phyloP scores from a whole-genome alignment of 176 grass and related monocot species.

The Bothriochloa decipiens region DNA sequence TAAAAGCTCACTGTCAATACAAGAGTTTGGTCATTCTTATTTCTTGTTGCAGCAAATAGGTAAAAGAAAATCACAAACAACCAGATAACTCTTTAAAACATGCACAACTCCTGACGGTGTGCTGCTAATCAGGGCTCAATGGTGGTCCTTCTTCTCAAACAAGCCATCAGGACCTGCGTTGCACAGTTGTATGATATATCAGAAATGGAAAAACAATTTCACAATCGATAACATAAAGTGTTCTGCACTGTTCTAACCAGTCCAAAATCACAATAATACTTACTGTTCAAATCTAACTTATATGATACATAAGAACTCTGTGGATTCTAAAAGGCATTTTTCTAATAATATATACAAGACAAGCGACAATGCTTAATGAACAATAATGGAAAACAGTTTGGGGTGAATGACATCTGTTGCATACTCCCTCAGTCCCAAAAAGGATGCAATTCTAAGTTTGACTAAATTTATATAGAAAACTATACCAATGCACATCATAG shows the following conservation, averaged over 20 bases:
- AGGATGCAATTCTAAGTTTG: background rate
- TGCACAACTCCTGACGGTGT: slow-evolving; percentile 16
- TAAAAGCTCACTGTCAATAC: slow-evolving; percentile 39
- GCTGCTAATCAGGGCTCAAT: slow-evolving; percentile 48
- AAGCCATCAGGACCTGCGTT: slow-evolving; percentile 71
- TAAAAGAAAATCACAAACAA: slow-evolving; percentile 48
- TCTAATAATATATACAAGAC: background rate
- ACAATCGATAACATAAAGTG: background rate
- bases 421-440: background rate
- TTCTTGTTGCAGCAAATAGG: slow-evolving; percentile 52
- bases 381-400: background rate
- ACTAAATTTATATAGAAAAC: background rate
- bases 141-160: slow-evolving; percentile 73
- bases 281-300: background rate
- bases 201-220: slow-evolving; percentile 12
- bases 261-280: background rate
- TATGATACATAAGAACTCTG: background rate
- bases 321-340: background rate
- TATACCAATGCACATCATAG: background rate
- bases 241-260: background rate
- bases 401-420: background rate
- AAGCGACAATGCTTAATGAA: background rate
- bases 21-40: slow-evolving; percentile 50
- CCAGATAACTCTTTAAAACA: slow-evolving; percentile 35
- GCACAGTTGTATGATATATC: slow-evolving; percentile 3